Conservation (phyloP, 179 eudicot genomes). For the Nepenthes alata region DNA sequence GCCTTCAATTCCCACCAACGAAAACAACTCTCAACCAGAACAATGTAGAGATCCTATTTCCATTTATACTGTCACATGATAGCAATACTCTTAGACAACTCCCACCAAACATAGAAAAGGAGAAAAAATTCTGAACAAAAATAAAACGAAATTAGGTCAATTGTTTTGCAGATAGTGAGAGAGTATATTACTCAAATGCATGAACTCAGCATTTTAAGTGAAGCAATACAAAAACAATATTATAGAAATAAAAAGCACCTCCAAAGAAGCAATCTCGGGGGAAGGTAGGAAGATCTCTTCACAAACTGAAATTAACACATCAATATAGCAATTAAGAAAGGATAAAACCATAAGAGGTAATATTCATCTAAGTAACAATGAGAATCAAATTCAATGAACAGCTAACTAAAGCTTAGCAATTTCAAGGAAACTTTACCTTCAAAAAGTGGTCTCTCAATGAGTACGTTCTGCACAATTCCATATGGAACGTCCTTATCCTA, state of each 20-base stretch:
- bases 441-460: conserved; percentile 67
- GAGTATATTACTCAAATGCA: no score
- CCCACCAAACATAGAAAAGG: not conserved
- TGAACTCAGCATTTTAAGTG: not conserved
- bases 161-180: no score
- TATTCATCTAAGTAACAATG: not conserved
- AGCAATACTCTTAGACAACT: no score
- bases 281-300: conserved; percentile 61
- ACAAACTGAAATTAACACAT: conserved; percentile 50
- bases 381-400: not conserved
- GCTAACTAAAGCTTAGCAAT: not conserved
- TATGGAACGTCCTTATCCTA: conserved; percentile 50
- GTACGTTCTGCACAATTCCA: conserved; percentile 49
- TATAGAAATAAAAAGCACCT: conserved; percentile 32
- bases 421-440: conserved; percentile 32
- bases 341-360: not conserved
- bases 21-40: no score
- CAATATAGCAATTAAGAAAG: conserved; percentile 3
- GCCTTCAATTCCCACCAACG: no score
- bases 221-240: not conserved
- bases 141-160: not conserved
- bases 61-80: no score
- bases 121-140: not conserved
- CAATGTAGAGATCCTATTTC: no score
- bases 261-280: conserved; percentile 67